Evolutionary conservation across 1,284 basidiomycete genomes (phyloP).

Genomic region (Ustilago bromivora): DNA sequence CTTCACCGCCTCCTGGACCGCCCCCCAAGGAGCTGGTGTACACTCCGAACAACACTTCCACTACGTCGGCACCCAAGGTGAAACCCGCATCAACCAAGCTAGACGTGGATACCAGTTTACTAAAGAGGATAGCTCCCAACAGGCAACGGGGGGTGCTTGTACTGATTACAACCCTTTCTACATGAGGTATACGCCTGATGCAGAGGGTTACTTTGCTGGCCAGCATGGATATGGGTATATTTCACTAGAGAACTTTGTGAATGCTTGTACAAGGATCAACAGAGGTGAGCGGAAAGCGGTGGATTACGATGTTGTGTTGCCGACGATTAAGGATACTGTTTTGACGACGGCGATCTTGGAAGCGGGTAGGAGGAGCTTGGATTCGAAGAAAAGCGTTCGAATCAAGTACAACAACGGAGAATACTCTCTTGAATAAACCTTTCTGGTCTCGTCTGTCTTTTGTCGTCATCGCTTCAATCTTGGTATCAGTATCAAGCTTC

Average conservation of each 20-base stretch:
- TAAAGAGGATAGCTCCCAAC: slow-evolving; percentile 83
- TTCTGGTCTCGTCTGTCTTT: no score
- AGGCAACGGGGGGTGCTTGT: slow-evolving; percentile 72
- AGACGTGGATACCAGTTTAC: slow-evolving; percentile 90
- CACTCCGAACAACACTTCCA: slow-evolving; percentile 91
- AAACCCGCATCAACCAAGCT: slow-evolving; percentile 90
- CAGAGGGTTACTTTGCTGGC: slow-evolving; percentile 89
- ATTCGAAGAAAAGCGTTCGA: slow-evolving; percentile 83
- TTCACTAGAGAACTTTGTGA: slow-evolving; percentile 91
- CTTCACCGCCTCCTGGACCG: slow-evolving; percentile 79
- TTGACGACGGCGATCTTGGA: slow-evolving; percentile 91
- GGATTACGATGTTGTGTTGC: slow-evolving; percentile 84
- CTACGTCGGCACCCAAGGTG: slow-evolving; percentile 75
- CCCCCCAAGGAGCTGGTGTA: slow-evolving; percentile 72
- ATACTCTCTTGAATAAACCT: slow-evolving; percentile 78
- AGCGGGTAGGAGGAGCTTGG: slow-evolving; percentile 86
- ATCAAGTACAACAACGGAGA: slow-evolving; percentile 78
- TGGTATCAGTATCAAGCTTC: no score
- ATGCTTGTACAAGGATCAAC: slow-evolving; percentile 75
- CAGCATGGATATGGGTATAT: slow-evolving; percentile 90
- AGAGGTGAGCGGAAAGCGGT: slow-evolving; percentile 75
- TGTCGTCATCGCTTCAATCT: no score
- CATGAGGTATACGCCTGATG: slow-evolving; percentile 93
- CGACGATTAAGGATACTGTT: slow-evolving; percentile 88
- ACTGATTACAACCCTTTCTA: slow-evolving; percentile 85